Conservation (phyloP, 495 filamentous ascomycete species). For the Trichocladium antarcticum region DNA sequence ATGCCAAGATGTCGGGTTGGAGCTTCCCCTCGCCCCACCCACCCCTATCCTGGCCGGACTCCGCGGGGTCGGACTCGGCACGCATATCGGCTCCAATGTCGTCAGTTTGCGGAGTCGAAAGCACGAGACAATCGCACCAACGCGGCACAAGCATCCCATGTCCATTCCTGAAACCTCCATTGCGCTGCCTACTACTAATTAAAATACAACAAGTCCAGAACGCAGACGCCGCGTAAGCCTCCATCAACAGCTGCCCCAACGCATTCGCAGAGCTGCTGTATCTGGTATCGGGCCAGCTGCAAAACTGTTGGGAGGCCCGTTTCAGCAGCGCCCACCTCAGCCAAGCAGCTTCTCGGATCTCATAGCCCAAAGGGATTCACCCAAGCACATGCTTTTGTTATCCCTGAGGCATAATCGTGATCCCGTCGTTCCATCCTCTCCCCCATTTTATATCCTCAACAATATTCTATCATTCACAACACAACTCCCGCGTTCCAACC, state of each 20-base stretch:
- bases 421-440: background rate
- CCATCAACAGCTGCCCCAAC: no score
- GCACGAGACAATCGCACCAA: background rate
- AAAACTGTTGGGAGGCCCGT: background rate
- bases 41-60: background rate
- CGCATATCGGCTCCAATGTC: background rate
- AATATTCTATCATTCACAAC: slow-evolving; percentile 1
- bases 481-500: background rate
- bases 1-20: background rate
- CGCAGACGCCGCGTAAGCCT: no score
- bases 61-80: background rate
- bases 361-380: background rate
- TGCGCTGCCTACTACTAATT: no score
- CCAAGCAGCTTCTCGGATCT: background rate
- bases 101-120: background rate
- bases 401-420: background rate
- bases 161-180: no score
- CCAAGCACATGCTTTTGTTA: background rate
- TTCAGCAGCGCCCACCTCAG: background rate
- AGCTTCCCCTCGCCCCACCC: slow-evolving; percentile 4
- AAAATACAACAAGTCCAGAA: no score
- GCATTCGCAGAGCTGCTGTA: no score
- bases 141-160: background rate
- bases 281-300: no score
- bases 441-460: background rate